These are phyloP conservation scores for Nigrospora osmanthi DNA, from an alignment of 2,329 filamentous ascomycete species.

Conservation along the genomic window DNA sequence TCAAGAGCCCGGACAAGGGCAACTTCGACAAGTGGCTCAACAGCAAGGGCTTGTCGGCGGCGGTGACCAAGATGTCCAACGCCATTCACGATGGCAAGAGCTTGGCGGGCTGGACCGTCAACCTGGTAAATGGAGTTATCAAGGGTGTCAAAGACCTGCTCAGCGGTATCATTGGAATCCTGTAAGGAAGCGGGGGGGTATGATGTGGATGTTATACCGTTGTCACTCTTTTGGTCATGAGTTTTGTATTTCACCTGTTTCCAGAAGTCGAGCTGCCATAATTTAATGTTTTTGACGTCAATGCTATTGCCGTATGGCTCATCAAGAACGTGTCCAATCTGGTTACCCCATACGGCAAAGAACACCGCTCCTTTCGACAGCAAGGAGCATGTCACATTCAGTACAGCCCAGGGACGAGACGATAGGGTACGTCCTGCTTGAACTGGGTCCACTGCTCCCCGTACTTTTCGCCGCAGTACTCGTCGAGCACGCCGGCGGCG, in stretches of 20 bases:
- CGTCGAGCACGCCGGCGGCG: slow-evolving; percentile 23
- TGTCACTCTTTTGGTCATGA: no score
- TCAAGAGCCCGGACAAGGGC: slow-evolving; percentile 12
- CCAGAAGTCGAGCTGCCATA: no score
- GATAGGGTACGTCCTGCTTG: slow-evolving; percentile 26
- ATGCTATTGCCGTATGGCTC: no score
- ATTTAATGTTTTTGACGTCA: no score
- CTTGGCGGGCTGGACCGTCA: not conserved
- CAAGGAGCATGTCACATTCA: slow-evolving; percentile 5
- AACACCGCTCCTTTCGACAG: not conserved
- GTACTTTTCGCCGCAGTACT: slow-evolving; percentile 28
- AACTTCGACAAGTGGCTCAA: slow-evolving; percentile 12
- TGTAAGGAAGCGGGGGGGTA: no score
- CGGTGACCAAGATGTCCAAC: slow-evolving; percentile 9
- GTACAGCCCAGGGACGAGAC: slow-evolving; percentile 28
- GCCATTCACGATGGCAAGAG: slow-evolving; percentile 10
- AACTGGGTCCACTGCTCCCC: slow-evolving; percentile 29
- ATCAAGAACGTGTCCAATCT: no score
- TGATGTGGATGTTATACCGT: no score
- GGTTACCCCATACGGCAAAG: not conserved
- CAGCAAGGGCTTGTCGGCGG: slow-evolving; percentile 7
- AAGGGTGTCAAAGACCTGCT: no score
- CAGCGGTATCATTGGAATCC: no score
- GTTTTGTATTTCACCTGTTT: no score
- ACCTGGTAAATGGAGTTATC: not conserved